Conservation (phyloP, 140 eudicot species). For the Oenanthe javanica region DNA sequence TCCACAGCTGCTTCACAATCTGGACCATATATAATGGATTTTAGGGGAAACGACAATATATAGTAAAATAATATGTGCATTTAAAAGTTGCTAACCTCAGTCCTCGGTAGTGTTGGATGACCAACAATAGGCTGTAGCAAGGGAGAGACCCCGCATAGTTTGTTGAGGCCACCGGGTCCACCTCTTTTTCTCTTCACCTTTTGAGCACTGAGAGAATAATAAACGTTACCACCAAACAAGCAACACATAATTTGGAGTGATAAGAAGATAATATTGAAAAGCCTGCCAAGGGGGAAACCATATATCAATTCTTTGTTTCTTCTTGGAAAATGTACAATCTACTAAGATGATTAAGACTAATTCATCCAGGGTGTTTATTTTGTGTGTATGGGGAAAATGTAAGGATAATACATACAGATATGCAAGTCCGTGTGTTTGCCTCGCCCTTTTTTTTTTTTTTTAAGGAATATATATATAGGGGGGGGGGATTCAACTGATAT, state of each 20-base stretch:
- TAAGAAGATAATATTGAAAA: background rate
- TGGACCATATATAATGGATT: background rate
- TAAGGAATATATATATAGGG: too few species aligned
- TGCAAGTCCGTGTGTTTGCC: too few species aligned
- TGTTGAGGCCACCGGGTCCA: constrained; percentile 60
- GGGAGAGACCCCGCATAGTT: constrained; percentile 57
- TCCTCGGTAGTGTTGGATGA: constrained; percentile 47
- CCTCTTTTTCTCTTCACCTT: constrained; percentile 46
- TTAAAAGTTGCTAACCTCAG: constrained; percentile 34
- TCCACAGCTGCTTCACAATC: constrained; percentile 40
- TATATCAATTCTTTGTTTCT: too few species aligned
- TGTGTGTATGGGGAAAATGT: too few species aligned
- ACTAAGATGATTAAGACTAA: too few species aligned
- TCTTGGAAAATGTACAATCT: too few species aligned
- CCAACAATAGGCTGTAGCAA: constrained; percentile 53
- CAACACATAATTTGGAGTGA: background rate
- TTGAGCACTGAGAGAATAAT: constrained; percentile 29
- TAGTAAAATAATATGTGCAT: background rate
- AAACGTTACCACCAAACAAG: constrained; percentile 9
- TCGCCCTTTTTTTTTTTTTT: too few species aligned
- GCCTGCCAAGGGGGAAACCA: background rate
- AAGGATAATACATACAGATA: too few species aligned
- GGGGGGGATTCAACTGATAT: too few species aligned
- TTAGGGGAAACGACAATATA: background rate
- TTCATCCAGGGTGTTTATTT: too few species aligned